Conservation (phyloP, 2,329 filamentous ascomycete species). For the Sporothrix globosa region DNA sequence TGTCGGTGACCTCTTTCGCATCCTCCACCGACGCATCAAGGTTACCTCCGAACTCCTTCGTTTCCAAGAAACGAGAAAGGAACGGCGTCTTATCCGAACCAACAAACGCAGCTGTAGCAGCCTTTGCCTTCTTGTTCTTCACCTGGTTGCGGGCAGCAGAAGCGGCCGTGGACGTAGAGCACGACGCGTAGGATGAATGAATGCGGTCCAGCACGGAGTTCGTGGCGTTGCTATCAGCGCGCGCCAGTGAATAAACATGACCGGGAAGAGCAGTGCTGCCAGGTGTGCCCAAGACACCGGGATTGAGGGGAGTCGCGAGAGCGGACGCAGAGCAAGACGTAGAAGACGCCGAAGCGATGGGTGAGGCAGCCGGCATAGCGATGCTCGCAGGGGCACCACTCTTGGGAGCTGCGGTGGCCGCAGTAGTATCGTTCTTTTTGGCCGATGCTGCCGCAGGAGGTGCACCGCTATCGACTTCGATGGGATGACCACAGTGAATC, state of each 20-base stretch:
- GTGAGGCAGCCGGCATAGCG: constrained; percentile 30
- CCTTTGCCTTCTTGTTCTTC: constrained; percentile 31
- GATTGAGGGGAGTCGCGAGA: constrained; percentile 10
- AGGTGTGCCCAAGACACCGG: not conserved
- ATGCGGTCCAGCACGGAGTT: constrained; percentile 57
- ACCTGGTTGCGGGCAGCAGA: not conserved
- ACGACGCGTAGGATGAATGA: constrained; percentile 57
- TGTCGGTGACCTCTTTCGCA: constrained; percentile 60
- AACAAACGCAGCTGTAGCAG: constrained; percentile 47
- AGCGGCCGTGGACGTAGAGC: constrained; percentile 37
- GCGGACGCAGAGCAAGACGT: constrained; percentile 17
- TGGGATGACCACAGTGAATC: constrained; percentile 78
- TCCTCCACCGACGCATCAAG: constrained; percentile 62
- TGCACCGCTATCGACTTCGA: constrained; percentile 68
- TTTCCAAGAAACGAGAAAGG: constrained; percentile 67
- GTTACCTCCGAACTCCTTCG: constrained; percentile 63
- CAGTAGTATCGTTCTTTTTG: constrained; percentile 16
- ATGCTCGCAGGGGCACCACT: constrained; percentile 30
- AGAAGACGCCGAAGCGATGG: not conserved
- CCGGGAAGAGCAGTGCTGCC: constrained; percentile 46
- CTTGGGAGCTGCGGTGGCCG: not conserved
- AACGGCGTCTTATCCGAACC: constrained; percentile 65
- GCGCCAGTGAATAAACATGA: constrained; percentile 65
- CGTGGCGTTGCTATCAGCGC: constrained; percentile 60
- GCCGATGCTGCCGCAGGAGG: not conserved